A percentile compares a stretch with the other conserved stretches of the same genome.
Conservation (phyloP, 805 yeast genomes). For the Candida pini region DNA sequence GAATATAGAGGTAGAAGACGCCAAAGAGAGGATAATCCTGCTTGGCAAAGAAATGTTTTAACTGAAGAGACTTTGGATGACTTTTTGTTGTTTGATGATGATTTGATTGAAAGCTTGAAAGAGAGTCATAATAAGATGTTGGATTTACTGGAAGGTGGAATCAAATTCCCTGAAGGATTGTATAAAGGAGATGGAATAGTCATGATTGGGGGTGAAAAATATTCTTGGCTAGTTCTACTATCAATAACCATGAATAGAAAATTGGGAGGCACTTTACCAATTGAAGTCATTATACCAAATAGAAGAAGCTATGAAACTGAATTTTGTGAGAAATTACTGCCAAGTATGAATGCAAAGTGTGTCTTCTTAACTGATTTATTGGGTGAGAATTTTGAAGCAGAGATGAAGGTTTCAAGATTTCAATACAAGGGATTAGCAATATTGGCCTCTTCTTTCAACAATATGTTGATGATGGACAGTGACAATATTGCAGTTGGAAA, state of each 20-base stretch:
- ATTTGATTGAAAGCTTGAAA: conserved; percentile 38
- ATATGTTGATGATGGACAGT: conserved; percentile 39
- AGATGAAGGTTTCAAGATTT: conserved; percentile 25
- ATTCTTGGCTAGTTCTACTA: conserved; percentile 44
- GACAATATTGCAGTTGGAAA: conserved; percentile 47
- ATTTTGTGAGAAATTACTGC: conserved; percentile 35
- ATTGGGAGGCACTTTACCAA: conserved; percentile 42
- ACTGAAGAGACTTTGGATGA: conserved; percentile 12
- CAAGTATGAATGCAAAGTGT: conserved; percentile 36
- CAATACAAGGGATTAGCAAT: conserved; percentile 35
- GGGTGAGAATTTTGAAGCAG: conserved; percentile 24
- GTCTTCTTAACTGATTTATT: conserved; percentile 33
- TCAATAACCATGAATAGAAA: conserved; percentile 41
- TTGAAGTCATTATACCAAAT: conserved; percentile 36
- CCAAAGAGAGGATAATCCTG: background rate
- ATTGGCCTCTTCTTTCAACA: conserved; percentile 41
- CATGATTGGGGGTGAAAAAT: conserved; percentile 57
- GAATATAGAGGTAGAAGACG: background rate
- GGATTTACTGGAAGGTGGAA: conserved; percentile 32
- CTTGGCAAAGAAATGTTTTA: conserved; percentile 1
- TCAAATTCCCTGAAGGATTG: conserved; percentile 27
- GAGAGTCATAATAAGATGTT: conserved; percentile 40
- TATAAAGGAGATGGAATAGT: conserved; percentile 52
- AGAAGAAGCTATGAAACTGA: conserved; percentile 32
- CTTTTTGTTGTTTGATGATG: conserved; percentile 35